Percentiles rank a stretch among this genome's conserved stretches.
These are phyloP conservation scores for Colletotrichum chrysophilum DNA, from an alignment of 2,329 filamentous ascomycete species.

Conservation along the genomic window DNA sequence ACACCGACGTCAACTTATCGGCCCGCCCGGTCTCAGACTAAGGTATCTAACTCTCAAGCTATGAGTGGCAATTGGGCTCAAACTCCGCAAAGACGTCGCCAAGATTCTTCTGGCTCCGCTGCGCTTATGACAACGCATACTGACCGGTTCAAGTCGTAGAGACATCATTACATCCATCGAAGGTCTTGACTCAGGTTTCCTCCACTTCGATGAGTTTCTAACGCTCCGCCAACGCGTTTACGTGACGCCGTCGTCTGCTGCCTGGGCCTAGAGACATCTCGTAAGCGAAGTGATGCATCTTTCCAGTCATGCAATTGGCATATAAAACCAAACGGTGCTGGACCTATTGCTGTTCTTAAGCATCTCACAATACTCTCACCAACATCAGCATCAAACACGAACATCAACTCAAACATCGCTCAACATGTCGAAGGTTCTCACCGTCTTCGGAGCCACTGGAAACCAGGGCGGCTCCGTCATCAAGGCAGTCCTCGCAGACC, in stretches of 20 bases:
- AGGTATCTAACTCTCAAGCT: neutral
- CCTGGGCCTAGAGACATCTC: neutral
- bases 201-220: neutral
- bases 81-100: neutral
- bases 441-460: conserved; percentile 54
- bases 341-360: neutral
- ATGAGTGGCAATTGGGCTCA: neutral
- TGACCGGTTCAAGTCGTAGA: rapidly evolving
- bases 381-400: neutral
- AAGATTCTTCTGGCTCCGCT: neutral
- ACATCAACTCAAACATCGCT: neutral
- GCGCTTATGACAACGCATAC: neutral
- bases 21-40: neutral
- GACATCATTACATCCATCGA: neutral
- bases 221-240: neutral
- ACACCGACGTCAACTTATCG: neutral
- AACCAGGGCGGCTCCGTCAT: conserved; percentile 55
- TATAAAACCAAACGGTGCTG: neutral
- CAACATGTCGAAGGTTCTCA: conserved; percentile 32
- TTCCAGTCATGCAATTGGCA: neutral
- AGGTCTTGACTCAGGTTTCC: neutral
- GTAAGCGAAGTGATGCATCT: neutral
- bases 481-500: conserved; percentile 48
- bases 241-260: neutral
- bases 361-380: rapidly evolving